Evolutionary conservation across 2,329 filamentous ascomycete genomes (phyloP), one percentile per base, ranked within the genome.

Genomic region (Colletotrichum limetticola): DNA sequence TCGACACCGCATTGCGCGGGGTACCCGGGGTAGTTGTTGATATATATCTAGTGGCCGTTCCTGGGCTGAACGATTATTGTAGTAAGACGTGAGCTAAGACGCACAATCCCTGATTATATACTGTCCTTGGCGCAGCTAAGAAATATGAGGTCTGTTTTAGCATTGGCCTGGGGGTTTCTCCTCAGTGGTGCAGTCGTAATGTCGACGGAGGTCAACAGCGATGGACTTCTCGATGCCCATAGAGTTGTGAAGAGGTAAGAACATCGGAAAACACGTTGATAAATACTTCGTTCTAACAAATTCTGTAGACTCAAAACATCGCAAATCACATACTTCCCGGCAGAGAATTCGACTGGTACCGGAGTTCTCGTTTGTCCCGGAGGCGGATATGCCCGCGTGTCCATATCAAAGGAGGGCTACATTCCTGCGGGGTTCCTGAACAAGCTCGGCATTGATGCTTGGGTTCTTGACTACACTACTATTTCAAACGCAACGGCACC

Each of bases 391-490:
- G 53, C 52, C 7, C n/a, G 30, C 16, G 75, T 76, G 9, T 73
- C 75, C 6, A 63, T 75, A 14, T 66, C 55, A 7, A 62, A 68
- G 16, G 75, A 76, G 59, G 75, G 75, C 42, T 63, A 66, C 32
- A 68, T 68, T 16, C 72, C 75, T 2, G 74, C 75, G 3, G 16
- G 22, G 22, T 75, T 67, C 42, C 74, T 76, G 2, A 76, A 76
- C 65, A 59, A 24, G 7, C 56, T 57, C 3, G 75, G 75, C 12
- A 76, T 74, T 67, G 75, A 76, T 26, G 75, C 75, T 14, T 76
- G 75, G 75, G 74, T 76, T 7, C 75, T 76, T 32, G 66, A 76
- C 61, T 76, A 76, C 70, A 72, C 75, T 14, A 70, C 71, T 11
- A 35, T 63, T 14, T 66, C 68, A 12, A 75, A 72, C n/a, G 60